Evolutionary conservation across 805 yeast genomes (phyloP).

Genomic region (Metschnikowia anglica): DNA sequence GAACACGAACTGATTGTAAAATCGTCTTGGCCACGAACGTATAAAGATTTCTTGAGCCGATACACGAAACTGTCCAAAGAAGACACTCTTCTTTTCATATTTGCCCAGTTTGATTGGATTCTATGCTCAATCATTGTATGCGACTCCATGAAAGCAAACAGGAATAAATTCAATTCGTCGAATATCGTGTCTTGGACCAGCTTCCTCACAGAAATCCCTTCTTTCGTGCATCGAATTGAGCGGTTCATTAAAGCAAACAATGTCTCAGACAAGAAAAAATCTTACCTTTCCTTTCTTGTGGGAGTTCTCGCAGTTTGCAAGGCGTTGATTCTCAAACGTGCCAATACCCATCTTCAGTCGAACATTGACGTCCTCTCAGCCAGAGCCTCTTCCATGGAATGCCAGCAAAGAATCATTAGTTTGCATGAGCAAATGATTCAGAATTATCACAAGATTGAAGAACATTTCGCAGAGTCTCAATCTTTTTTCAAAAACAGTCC

Average conservation of each 20-base stretch:
- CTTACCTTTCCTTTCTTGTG: conserved; percentile 19
- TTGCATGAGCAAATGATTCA: conserved; percentile 28
- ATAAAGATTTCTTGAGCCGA: conserved; percentile 5
- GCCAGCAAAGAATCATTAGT: conserved; percentile 26
- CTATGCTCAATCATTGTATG: conserved; percentile 11
- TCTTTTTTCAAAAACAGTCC: conserved; percentile 26
- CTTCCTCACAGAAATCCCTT: conserved; percentile 15
- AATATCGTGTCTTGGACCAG: conserved; percentile 15
- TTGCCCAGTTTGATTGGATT: conserved; percentile 23
- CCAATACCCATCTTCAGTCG: conserved; percentile 20
- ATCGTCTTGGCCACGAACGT: conserved; percentile 2
- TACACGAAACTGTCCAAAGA: conserved; percentile 13
- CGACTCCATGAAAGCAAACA: conserved; percentile 11
- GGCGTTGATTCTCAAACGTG: conserved; percentile 32
- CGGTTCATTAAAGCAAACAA: conserved; percentile 15
- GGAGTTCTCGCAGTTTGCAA: conserved; percentile 31
- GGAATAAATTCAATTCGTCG: background rate
- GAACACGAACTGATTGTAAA: background rate
- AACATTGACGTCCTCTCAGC: background rate
- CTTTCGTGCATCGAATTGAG: conserved; percentile 18
- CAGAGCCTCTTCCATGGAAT: conserved; percentile 16
- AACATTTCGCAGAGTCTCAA: conserved; percentile 28
- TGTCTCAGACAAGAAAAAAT: conserved; percentile 15
- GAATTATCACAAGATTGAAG: conserved; percentile 25
- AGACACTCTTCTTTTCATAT: conserved; percentile 21